phyloP scores from a whole-genome alignment of 805 yeast species.

The Barnettozyma wickerhamii region DNA sequence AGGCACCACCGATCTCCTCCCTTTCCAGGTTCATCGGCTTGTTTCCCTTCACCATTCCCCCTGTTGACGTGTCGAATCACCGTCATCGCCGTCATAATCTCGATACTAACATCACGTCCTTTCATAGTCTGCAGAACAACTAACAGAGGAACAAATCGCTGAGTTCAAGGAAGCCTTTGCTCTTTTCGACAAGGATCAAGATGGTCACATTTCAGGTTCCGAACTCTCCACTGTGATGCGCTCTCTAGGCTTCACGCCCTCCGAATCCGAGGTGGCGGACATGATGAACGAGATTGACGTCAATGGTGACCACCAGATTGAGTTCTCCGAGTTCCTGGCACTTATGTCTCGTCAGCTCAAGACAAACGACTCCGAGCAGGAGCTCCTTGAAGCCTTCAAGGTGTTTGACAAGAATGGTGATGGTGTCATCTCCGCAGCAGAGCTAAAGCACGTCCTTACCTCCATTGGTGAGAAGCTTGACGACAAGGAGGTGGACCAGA shows the following conservation, averaged over 20 bases:
- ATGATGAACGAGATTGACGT: slow-evolving; percentile 96
- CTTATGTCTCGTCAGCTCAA: slow-evolving; percentile 84
- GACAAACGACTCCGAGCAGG: slow-evolving; percentile 96
- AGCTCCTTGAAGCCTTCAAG: slow-evolving; percentile 94
- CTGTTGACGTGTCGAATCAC: too few species aligned
- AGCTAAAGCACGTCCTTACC: slow-evolving; percentile 92
- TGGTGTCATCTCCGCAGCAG: slow-evolving; percentile 95
- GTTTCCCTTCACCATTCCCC: too few species aligned
- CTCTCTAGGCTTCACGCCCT: slow-evolving; percentile 96
- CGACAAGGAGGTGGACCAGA: slow-evolving; percentile 95
- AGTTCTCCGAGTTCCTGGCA: slow-evolving; percentile 77
- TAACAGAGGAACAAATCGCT: slow-evolving; percentile 93
- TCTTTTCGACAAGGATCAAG: slow-evolving; percentile 93
- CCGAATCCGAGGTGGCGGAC: slow-evolving; percentile 93
- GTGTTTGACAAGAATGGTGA: slow-evolving; percentile 95
- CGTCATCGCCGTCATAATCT: too few species aligned
- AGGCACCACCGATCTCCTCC: too few species aligned
- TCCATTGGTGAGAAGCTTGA: slow-evolving; percentile 96
- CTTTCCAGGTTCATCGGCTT: too few species aligned
- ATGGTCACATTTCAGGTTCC: slow-evolving; percentile 92
- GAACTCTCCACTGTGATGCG: slow-evolving; percentile 99
- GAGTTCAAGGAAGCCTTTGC: slow-evolving; percentile 98
- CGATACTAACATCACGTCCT: too few species aligned
- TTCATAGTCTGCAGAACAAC: slow-evolving; percentile 65
- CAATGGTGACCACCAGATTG: slow-evolving; percentile 88